Base-by-base conservation (phyloP, 2,329 filamentous ascomycete species). In the Botryotinia convoluta region DNA sequence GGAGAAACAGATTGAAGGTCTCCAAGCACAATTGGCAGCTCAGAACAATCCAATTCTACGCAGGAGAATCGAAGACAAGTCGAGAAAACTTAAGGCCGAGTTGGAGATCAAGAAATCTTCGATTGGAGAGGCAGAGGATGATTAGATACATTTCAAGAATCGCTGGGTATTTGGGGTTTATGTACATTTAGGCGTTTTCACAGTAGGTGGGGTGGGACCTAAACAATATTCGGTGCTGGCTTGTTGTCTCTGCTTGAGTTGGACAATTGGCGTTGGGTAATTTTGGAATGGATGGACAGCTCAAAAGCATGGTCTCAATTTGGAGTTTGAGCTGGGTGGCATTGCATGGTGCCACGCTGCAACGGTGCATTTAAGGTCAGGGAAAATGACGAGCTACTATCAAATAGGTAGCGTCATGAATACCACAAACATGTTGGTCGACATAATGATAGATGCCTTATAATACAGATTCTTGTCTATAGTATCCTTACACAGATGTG, bases 41-140 rank as follows among this genome's bases (percentile, higher is more conserved):
- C 82, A 84, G 74, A 81, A 79, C 32, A 88, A 88, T 74, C 80
- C 80, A 20, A 82, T 89, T 74, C 81, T 88, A 76, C 85, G 84
- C 79, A 82, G 83, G 75, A 82, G 87, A 72, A 80, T 87, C 72
- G 81, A 84, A 77, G 83, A 83, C 61, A 86, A 84, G 73, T 83
- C 88, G 63, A 82, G 84, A 42, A 85, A 83, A 71, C 79, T 88
- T 72, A 85, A 86, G 80, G 83, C 84, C n/a, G 86, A 88, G 75
- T 79, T 89, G 76, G 83, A 86, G 74, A 79, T 88, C 69, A 89
- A 89, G 82, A 85, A 84, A 78, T 81, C 79, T 26, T 81, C 82
- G 48, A 81, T 85, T 71, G 79, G 76, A 22, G 80, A 81, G 65
- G 79, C 76, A 9, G 80, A 81, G 54, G 78, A 79, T 16, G 75